Evolutionary conservation across 164 flowering plant species (phyloP).

Genomic region (Annona cherimola): DNA sequence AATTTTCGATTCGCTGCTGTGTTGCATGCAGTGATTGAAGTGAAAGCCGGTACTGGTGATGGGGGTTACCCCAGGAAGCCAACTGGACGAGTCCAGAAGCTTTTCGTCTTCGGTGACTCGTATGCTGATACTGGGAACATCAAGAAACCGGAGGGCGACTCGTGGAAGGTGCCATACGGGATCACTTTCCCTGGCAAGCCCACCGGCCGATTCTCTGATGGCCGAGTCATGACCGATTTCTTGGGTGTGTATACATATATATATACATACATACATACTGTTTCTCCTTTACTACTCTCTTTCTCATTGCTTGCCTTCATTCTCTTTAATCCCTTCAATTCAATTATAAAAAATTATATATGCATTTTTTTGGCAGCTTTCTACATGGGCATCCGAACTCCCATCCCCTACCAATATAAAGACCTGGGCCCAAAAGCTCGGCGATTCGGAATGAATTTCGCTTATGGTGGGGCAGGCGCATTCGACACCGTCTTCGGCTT

Average conservation of each 20-base stretch:
- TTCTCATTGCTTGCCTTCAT: no score
- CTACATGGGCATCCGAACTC: constrained; percentile 30
- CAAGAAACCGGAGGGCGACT: constrained; percentile 10
- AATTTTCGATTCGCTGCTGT: no score
- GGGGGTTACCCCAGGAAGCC: no score
- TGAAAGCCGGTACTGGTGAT: not conserved
- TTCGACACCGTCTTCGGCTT: constrained; percentile 30
- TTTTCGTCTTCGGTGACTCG: constrained; percentile 76
- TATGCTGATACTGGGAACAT: constrained; percentile 66
- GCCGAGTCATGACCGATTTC: constrained; percentile 58
- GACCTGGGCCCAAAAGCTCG: constrained; percentile 5
- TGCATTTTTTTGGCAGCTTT: constrained; percentile 24
- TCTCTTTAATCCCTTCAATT: not conserved
- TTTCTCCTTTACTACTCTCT: no score
- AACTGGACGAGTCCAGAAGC: constrained; percentile 11
- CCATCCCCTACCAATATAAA: constrained; percentile 28
- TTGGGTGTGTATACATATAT: constrained; percentile 29
- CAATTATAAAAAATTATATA: not conserved
- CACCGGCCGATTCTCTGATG: constrained; percentile 68
- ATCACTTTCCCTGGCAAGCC: constrained; percentile 65
- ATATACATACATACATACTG: not conserved
- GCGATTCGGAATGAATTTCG: constrained; percentile 44
- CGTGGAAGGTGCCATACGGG: constrained; percentile 68
- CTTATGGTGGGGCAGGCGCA: constrained; percentile 56
- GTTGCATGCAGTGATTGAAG: not conserved